Conservation (phyloP, 495 filamentous ascomycete species). For the Podospora comata region DNA sequence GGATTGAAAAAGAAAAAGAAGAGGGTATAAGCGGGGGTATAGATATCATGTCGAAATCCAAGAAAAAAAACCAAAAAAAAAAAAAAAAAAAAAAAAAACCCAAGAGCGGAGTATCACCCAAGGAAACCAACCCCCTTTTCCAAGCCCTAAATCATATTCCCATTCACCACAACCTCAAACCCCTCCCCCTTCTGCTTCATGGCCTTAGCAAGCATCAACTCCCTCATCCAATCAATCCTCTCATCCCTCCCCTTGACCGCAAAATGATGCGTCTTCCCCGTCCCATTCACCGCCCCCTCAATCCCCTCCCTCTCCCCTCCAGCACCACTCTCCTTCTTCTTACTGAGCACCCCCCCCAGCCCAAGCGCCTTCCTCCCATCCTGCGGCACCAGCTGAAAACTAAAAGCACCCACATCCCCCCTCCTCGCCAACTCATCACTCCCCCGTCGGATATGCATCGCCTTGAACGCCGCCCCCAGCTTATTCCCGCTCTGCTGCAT, state of each 20-base stretch:
- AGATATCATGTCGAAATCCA: neutral
- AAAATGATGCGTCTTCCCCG: constrained; percentile 88
- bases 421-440: constrained; percentile 41
- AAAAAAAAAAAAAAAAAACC: neutral
- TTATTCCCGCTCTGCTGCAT: constrained; percentile 65
- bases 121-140: constrained; percentile 1
- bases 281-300: constrained; percentile 50
- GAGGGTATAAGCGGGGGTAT: neutral
- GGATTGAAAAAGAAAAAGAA: constrained; percentile 11
- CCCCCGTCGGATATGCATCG: constrained; percentile 63
- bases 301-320: constrained; percentile 16
- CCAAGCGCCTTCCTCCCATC: constrained; percentile 42
- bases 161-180: constrained; percentile 78
- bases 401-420: constrained; percentile 63
- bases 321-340: constrained; percentile 43
- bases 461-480: constrained; percentile 83
- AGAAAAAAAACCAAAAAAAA: neutral
- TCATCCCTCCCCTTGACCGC: constrained; percentile 83
- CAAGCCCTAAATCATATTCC: constrained; percentile 60
- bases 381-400: constrained; percentile 86
- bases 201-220: constrained; percentile 94
- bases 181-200: constrained; percentile 77
- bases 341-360: constrained; percentile 32
- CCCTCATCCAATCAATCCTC: constrained; percentile 96
- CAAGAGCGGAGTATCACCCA: constrained; percentile 1